Base-by-base conservation (phyloP, 73 alveolate genomes). In the Stentor coeruleus region DNA sequence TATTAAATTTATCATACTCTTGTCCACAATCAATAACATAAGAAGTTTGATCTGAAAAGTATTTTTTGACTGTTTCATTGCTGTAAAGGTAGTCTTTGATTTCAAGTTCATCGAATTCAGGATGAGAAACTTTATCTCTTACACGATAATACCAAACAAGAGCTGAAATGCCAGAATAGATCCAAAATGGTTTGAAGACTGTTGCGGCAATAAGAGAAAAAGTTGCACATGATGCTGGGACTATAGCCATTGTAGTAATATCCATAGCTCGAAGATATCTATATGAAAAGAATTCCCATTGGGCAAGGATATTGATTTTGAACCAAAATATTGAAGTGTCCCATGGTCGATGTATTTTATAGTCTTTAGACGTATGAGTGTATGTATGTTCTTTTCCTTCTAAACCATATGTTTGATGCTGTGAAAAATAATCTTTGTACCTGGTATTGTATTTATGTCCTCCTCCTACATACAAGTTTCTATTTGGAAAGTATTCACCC, bases 291-390 rank as follows among this genome's bases (percentile, higher is more conserved):
- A 66, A 66, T 15, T 66, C 81, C 81, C 81, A 66, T 30, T 33
- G 49, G 1, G 30, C 38, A 66, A 28, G 59, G 49, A 66, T 33
- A 57, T 66, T 66, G 81, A 66, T 66, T 66, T 66, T 66, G 49
- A 66, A 66, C 81, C 81, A 66, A 36, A 66, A 66, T 30, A 36
- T 66, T 15, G 77, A 0, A n/a, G 81, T 66, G 81, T 66, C 81
- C 81, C 81, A 66, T 66, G 81, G 81, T 30, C 81, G n/a, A 57
- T 66, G 81, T 20, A 66, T 66, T 36, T 66, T 66, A 57, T 66
- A 66, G 35, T 66, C 81, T 66, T 66, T 66, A 15, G n/a, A 26
- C n/a, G 81, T 66, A n/a, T 36, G 38, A 66, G 81, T 66, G 81
- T 66, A 66, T 30, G 81, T 66, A 66, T 66, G 81, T 57, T 66